These are phyloP conservation scores for Pinus albicaulis DNA, from an alignment of 75 land plant species.

Conservation along the genomic window DNA sequence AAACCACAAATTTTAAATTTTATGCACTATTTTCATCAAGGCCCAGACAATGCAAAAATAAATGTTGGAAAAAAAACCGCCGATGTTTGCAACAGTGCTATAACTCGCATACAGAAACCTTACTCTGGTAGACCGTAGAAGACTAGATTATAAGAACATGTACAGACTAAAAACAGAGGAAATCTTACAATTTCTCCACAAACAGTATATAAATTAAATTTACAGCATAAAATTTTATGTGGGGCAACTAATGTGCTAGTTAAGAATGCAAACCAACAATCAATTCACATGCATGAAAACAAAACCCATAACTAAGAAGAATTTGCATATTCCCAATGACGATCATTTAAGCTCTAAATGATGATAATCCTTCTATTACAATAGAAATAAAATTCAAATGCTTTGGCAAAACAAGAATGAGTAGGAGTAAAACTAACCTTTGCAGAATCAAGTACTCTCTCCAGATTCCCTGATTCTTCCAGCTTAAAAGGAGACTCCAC, in stretches of 20 bases:
- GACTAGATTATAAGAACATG: not conserved
- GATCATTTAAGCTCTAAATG: not conserved
- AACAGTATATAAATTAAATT: not conserved
- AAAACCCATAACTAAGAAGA: not conserved
- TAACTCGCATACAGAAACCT: too few relatives aligned
- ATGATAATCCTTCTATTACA: not conserved
- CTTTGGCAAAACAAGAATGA: not conserved
- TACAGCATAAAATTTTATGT: not conserved
- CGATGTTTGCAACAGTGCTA: too few relatives aligned
- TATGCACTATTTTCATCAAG: too few relatives aligned
- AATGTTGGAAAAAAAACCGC: too few relatives aligned
- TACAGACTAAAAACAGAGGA: not conserved
- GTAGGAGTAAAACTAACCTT: constrained; percentile 1
- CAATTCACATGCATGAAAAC: too few relatives aligned
- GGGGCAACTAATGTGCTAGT: not conserved
- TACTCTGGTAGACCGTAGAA: not conserved
- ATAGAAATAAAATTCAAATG: not conserved
- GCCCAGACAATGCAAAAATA: too few relatives aligned
- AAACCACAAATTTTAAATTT: too few relatives aligned
- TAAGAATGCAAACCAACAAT: not conserved
- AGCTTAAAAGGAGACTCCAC: constrained; percentile 9
- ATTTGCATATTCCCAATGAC: not conserved
- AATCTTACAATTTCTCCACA: not conserved
- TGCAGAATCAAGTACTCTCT: constrained; percentile 6
- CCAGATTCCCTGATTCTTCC: not conserved